Evolutionary conservation across 139 green algal species (phyloP).

Genomic region (Asterochloris erici): DNA sequence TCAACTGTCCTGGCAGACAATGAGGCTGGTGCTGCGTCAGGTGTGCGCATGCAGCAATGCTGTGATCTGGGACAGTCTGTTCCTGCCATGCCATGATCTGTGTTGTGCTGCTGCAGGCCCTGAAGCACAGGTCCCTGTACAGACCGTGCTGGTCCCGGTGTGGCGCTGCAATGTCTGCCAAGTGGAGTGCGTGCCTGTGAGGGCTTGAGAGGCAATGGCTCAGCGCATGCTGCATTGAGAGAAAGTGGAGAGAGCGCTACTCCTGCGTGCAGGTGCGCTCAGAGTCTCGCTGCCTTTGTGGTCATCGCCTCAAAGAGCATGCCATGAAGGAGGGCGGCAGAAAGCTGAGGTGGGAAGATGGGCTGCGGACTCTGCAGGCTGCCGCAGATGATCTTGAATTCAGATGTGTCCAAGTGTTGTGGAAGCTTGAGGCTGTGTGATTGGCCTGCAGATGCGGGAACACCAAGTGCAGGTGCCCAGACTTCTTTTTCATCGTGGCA

Average conservation of each 20-base stretch:
- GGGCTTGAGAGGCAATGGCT: neutral
- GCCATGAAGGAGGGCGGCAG: conserved; percentile 15
- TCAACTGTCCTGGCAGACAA: too few relatives aligned
- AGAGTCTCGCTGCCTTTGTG: conserved; percentile 65
- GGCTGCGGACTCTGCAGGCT: neutral
- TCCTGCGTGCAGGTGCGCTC: conserved; percentile 43
- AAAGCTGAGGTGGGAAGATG: neutral
- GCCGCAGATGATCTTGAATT: neutral
- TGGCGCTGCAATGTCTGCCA: too few relatives aligned
- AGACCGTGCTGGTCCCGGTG: too few relatives aligned
- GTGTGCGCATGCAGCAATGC: too few relatives aligned
- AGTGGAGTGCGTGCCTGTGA: neutral
- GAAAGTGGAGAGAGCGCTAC: conserved; percentile 35
- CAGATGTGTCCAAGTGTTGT: neutral
- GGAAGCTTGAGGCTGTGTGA: neutral
- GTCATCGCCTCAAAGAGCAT: conserved; percentile 59
- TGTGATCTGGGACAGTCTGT: too few relatives aligned
- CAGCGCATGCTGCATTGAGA: conserved; percentile 11
- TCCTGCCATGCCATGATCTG: too few relatives aligned
- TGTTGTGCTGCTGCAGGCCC: too few relatives aligned
- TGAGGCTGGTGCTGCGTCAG: too few relatives aligned
- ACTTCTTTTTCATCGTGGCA: conserved; percentile 74
- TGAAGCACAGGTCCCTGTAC: too few relatives aligned
- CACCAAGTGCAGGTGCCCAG: conserved; percentile 40
- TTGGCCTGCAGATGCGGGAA: neutral